Evolutionary conservation across 768 basidiomycete species (phyloP), one percentile per base, ranked within the genome.

Genomic region (Mycena metata): DNA sequence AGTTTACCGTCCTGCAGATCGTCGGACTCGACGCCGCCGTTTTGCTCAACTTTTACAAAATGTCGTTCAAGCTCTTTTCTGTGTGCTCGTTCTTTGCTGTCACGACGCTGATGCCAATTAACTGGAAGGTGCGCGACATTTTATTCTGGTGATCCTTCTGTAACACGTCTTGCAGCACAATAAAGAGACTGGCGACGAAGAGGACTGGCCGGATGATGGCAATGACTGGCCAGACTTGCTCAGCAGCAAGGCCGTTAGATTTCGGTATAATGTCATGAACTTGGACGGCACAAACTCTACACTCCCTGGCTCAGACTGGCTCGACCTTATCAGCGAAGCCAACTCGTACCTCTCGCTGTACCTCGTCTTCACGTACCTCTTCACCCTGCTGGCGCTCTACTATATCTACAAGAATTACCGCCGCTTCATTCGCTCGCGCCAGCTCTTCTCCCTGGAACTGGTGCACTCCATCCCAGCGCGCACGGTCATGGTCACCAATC

Each of bases 11-110:
- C 4, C 84, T 99, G 3, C 96, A 98, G 79, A 97, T 98, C 56
- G 97, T 99, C 15, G 97, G 97, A 0, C 82, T 99, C 46, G 97
- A 99, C 79, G 97, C 97, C 46, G 96, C 96, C 2, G 98, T 99
- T 73, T 95, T 96, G 76, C 86, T 99, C 47, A 95, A 91, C 71
- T 99, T 99, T 81, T 93, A 95, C 86, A 96, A 97, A 78, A 98
- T 92, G 86, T 90, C 93, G 0, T 99, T 98, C 79, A 90, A 93
- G 75, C 84, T 98, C 30, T 99, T 99, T 80, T 90, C 93, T 0
- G 81, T 92, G 17, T 95, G 94, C 78, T 94, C 96, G 0, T 75
- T 95, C 52, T 91, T 95, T 65, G 96, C 96, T 0, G 80, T 91
- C 10, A 78, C 88, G 7, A 89, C 96, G n/a, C 86, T 99, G 15